A percentile compares a stretch with the other conserved stretches of the same genome.
These are phyloP conservation scores for Passiflora organensis DNA, from an alignment of 345 rosid genomes.

Conservation along the genomic window DNA sequence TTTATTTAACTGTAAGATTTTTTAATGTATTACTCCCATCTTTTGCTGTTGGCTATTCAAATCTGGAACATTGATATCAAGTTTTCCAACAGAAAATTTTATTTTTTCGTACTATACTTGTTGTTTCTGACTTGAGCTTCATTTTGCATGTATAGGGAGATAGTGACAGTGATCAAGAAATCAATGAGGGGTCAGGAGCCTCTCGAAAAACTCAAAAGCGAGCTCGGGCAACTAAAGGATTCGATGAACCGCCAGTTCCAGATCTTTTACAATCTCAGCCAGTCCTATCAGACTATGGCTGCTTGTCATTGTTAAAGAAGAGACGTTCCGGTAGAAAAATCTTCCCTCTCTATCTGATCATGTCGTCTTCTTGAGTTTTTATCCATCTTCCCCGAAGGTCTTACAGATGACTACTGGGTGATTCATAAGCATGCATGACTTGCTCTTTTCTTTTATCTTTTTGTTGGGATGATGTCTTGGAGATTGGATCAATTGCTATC, in stretches of 20 bases:
- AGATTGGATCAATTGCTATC: not conserved
- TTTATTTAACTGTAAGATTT: too few species aligned
- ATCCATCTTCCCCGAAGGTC: not conserved
- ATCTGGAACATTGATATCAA: not conserved
- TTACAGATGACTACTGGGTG: not conserved
- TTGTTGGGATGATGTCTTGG: not conserved
- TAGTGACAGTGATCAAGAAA: constrained; percentile 71
- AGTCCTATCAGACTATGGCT: constrained; percentile 45
- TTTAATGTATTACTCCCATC: too few species aligned
- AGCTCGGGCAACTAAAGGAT: constrained; percentile 43
- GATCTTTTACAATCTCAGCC: constrained; percentile 68
- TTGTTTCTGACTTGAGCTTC: not conserved
- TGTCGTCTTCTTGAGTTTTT: constrained; percentile 16
- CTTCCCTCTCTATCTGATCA: constrained; percentile 11
- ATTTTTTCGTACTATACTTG: not conserved
- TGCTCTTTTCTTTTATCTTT: constrained; percentile 1
- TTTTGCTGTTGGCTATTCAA: not conserved
- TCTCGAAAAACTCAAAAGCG: constrained; percentile 50
- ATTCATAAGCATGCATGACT: not conserved
- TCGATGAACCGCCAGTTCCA: constrained; percentile 37
- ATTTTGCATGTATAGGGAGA: constrained; percentile 41
- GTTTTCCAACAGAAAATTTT: not conserved
- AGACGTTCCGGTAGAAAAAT: constrained; percentile 51
- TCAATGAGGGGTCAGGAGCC: constrained; percentile 37
- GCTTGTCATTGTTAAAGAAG: constrained; percentile 58